Conservation (phyloP, 2,329 filamentous ascomycete genomes). For the Alternaria arbusti region DNA sequence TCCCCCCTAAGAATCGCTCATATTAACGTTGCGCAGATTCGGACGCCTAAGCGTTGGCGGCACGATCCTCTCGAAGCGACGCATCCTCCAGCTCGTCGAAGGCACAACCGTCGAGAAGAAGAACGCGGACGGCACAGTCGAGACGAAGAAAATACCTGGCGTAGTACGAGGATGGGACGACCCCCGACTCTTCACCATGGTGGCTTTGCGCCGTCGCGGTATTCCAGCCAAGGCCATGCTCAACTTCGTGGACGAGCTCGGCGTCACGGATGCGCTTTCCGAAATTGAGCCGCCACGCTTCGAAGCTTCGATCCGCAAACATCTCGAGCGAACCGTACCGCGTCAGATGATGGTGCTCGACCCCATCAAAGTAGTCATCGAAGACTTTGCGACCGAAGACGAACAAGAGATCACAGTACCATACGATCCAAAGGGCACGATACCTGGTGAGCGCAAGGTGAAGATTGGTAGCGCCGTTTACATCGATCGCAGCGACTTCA, state of each 20-base stretch:
- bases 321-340: conserved; percentile 86
- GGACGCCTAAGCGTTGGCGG: conserved; percentile 80
- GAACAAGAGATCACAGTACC: conserved; percentile 73
- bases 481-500: conserved; percentile 82
- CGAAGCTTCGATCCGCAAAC: conserved; percentile 82
- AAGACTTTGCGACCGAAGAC: conserved; percentile 73
- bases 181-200: conserved; percentile 85
- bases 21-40: conserved; percentile 48
- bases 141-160: conserved; percentile 50
- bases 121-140: conserved; percentile 51
- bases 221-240: conserved; percentile 88
- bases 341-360: conserved; percentile 89
- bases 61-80: conserved; percentile 86
- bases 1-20: background rate
- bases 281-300: conserved; percentile 84
- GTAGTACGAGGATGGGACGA: conserved; percentile 89
- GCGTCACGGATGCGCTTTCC: conserved; percentile 81
- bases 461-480: conserved; percentile 80
- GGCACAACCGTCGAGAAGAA: conserved; percentile 58
- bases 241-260: conserved; percentile 88
- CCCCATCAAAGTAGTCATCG: conserved; percentile 81
- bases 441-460: conserved; percentile 65
- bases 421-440: conserved; percentile 75
- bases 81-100: conserved; percentile 79
- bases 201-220: conserved; percentile 81